These are phyloP conservation scores for Evernia prunastri DNA, from an alignment of 495 filamentous ascomycete species.

Conservation along the genomic window DNA sequence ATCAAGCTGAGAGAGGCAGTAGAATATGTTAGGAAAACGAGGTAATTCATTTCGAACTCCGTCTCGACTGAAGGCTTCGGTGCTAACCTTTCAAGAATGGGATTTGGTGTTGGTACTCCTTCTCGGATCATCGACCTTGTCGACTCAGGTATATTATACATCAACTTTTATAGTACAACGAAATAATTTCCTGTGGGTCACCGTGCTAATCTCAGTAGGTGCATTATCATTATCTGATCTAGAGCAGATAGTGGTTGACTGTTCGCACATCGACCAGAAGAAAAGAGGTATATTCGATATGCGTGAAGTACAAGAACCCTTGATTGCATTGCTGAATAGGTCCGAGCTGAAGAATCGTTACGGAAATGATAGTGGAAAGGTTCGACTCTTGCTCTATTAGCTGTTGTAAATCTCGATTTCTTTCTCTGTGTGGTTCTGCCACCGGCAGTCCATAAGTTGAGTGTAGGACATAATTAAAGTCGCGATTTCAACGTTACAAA, in stretches of 20 bases:
- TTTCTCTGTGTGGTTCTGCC: not conserved
- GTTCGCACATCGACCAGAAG: constrained; percentile 86
- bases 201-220: constrained; percentile 39
- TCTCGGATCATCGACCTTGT: constrained; percentile 72
- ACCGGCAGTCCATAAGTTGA: not conserved
- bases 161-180: not conserved
- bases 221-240: constrained; percentile 61
- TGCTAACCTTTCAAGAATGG: constrained; percentile 46
- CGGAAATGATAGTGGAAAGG: constrained; percentile 39
- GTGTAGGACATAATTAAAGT: too few relatives aligned
- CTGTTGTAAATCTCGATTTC: not conserved
- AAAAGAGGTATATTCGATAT: constrained; percentile 88
- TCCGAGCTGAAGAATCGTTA: constrained; percentile 65
- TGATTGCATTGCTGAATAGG: constrained; percentile 61
- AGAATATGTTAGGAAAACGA: constrained; percentile 59
- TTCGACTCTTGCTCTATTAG: constrained; percentile 57
- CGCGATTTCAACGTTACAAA: not conserved
- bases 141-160: constrained; percentile 55
- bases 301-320: constrained; percentile 75
- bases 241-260: constrained; percentile 77
- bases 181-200: not conserved
- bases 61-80: not conserved
- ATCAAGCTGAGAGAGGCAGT: constrained; percentile 90
- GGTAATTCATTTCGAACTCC: constrained; percentile 32
- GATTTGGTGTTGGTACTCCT: constrained; percentile 86